Base-by-base conservation (phyloP, 768 basidiomycete species). In the Tephrocybe sp. region DNA sequence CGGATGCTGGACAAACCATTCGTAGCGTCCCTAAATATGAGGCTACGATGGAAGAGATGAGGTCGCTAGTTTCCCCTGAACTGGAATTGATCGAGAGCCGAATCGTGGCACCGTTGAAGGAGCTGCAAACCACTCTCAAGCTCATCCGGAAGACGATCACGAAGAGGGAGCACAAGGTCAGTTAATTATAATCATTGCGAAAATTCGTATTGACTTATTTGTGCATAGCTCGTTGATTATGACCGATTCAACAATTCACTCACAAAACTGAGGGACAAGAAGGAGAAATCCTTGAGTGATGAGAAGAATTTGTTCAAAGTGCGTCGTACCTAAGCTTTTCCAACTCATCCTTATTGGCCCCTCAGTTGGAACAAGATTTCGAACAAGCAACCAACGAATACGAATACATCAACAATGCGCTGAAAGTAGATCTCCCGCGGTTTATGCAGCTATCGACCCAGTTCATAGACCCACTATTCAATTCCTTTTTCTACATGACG, bases 401-500 rank as follows among this genome's bases (percentile, higher is more conserved):
- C 57, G 94, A 97, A 53, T 91, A 88, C 62, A 89, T 93, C 72
- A 98, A 96, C 66, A 86, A 78, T 54, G 79, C 87, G 4, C 73
- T 98, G 70, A 98, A 99, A 74, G 78, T 83, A 51, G 97, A 99
- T 62, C 76, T 99, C 26, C 94, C 95, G 2, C 83, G 83, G n/a
- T 98, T 98, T 77, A 85, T 98, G 80, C 76, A 74, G 24, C 81
- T 98, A 55, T 77, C 89, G 1, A 88, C 92, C 2, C 83, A 86
- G 57, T 98, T 98, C 71, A 92, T 98, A 65, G 88, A 95, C 58
- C 97, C 97, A 0, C 75, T 98, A n/a, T 99, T 98, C 81, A 88
- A 96, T 61, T 96, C 93, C 15, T 94, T 94, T 78, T 99, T 89
- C 77, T 99, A 96, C 68, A 98, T 99, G 94, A 93, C 98, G 93